phyloP scores from a whole-genome alignment of 2,329 filamentous ascomycete genomes.

The Amauroascus niger region DNA sequence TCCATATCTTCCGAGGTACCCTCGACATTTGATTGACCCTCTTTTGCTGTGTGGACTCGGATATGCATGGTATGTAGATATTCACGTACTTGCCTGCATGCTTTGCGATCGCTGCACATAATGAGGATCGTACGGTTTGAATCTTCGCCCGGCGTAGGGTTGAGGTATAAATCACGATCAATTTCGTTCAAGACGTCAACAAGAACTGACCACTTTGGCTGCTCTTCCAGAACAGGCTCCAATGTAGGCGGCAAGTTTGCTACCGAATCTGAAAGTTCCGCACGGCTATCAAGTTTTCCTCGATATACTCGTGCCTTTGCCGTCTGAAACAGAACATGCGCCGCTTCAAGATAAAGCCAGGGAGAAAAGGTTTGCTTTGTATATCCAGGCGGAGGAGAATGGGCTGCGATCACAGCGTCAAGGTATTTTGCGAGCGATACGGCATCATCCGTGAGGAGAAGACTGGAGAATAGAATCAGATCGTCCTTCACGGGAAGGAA shows the following conservation, averaged over 20 bases:
- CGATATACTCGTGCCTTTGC: slow-evolving; percentile 82
- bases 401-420: slow-evolving; percentile 85
- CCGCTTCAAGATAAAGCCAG: slow-evolving; percentile 92
- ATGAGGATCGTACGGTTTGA: slow-evolving; percentile 88
- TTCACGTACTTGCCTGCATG: slow-evolving; percentile 78
- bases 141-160: slow-evolving; percentile 63
- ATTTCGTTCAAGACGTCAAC: slow-evolving; percentile 91
- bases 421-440: slow-evolving; percentile 88
- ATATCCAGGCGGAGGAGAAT: slow-evolving; percentile 77
- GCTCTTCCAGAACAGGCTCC: slow-evolving; percentile 76
- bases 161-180: slow-evolving; percentile 78
- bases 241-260: slow-evolving; percentile 50
- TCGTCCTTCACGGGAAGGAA: not conserved
- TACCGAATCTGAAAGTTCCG: slow-evolving; percentile 30
- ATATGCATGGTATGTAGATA: slow-evolving; percentile 87
- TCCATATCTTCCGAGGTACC: slow-evolving; percentile 26
- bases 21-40: not conserved
- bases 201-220: slow-evolving; percentile 84
- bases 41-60: slow-evolving; percentile 33
- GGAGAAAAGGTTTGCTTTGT: slow-evolving; percentile 83
- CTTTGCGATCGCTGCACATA: slow-evolving; percentile 85
- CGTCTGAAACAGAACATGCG: slow-evolving; percentile 85
- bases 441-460: slow-evolving; percentile 73
- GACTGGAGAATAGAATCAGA: slow-evolving; percentile 29
- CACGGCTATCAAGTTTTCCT: slow-evolving; percentile 54